Conservation (phyloP, 2,329 filamentous ascomycete species). For the Alternaria sp. region DNA sequence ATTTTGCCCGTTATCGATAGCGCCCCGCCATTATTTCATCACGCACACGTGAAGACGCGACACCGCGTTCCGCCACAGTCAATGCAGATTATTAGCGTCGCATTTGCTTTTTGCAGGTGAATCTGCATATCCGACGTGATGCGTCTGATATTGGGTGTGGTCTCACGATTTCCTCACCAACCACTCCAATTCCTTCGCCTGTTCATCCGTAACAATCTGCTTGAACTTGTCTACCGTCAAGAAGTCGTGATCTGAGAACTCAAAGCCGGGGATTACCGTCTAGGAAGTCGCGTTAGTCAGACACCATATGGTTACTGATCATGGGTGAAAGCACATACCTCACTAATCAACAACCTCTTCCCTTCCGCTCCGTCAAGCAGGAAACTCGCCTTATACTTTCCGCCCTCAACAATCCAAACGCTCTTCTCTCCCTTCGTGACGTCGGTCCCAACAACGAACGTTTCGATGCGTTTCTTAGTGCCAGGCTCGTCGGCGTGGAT, state of each 20-base stretch:
- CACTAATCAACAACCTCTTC: slow-evolving; percentile 67
- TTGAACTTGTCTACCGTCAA: slow-evolving; percentile 57
- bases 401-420: slow-evolving; percentile 74
- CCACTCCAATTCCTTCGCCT: slow-evolving; percentile 57
- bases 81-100: not conserved
- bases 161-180: slow-evolving; percentile 39
- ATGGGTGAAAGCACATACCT: slow-evolving; percentile 48
- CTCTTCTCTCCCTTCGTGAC: slow-evolving; percentile 65
- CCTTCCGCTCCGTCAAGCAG: slow-evolving; percentile 55
- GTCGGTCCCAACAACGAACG: slow-evolving; percentile 67
- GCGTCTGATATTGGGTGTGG: not conserved
- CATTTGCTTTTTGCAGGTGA: slow-evolving; percentile 1
- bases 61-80: not conserved
- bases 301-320: fast-evolving
- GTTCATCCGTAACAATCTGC: slow-evolving; percentile 57
- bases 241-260: slow-evolving; percentile 72
- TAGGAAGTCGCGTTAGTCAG: slow-evolving; percentile 13
- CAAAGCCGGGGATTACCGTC: slow-evolving; percentile 72
- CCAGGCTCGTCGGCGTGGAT: slow-evolving; percentile 63
- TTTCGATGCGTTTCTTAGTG: slow-evolving; percentile 64
- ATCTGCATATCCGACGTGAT: not conserved
- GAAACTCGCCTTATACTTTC: slow-evolving; percentile 70
- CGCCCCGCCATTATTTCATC: not conserved
- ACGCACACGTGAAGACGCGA: slow-evolving; percentile 1
- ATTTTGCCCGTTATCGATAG: slow-evolving; percentile 14